phyloP scores from a whole-genome alignment of 1,139 yeast genomes.

The Spathaspora sp. region DNA sequence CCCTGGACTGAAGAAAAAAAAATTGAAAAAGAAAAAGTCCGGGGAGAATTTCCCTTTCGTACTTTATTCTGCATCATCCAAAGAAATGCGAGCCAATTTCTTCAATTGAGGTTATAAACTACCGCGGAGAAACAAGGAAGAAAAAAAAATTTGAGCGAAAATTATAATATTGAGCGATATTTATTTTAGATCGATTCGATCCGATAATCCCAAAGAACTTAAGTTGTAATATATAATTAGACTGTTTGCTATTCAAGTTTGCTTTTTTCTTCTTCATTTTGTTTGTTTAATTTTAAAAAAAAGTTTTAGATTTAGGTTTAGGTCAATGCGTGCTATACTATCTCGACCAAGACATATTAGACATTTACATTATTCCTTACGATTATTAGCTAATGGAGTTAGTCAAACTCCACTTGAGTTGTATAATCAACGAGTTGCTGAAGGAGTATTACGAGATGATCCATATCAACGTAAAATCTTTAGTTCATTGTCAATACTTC shows the following conservation, averaged over 20 bases:
- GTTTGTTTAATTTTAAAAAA: slow-evolving; percentile 35
- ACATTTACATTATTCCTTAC: background rate
- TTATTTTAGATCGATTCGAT: too few species aligned
- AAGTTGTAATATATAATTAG: too few species aligned
- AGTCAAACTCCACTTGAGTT: slow-evolving; percentile 52
- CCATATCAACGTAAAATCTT: slow-evolving; percentile 67
- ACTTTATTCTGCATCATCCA: background rate
- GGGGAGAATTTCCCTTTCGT: background rate
- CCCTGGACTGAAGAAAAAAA: background rate
- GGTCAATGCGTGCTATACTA: slow-evolving; percentile 34
- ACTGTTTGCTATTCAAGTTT: too few species aligned
- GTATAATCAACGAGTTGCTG: slow-evolving; percentile 55
- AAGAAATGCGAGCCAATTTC: background rate
- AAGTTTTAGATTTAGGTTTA: slow-evolving; percentile 59
- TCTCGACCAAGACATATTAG: slow-evolving; percentile 29
- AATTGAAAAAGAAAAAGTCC: background rate
- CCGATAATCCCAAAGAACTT: slow-evolving; percentile 17
- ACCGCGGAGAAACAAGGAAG: background rate
- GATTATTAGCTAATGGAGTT: background rate
- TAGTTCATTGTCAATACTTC: slow-evolving; percentile 51
- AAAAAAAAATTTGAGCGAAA: background rate
- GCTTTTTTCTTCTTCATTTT: slow-evolving; percentile 61
- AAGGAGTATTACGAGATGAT: slow-evolving; percentile 59
- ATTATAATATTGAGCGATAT: slow-evolving; percentile 53
- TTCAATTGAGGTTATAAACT: background rate